Percentiles rank a stretch among this genome's conserved stretches.
These are phyloP conservation scores for Vaccinium myrtillus DNA, from an alignment of 148 eudicot species.

Conservation along the genomic window DNA sequence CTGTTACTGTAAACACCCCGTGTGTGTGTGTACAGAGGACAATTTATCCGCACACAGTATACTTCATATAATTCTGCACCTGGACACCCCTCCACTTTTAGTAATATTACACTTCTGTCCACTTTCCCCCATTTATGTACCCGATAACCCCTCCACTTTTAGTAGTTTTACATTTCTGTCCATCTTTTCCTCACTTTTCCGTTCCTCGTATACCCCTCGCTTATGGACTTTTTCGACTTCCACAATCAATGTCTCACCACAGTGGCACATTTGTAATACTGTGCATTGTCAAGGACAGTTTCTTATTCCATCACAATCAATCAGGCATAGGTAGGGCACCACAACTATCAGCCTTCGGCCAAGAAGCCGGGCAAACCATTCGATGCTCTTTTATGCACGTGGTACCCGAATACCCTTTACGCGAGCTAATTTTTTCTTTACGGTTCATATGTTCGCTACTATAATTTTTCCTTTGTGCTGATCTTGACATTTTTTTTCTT, in stretches of 20 bases:
- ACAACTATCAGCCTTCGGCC: background rate
- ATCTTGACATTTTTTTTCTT: no score
- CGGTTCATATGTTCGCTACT: no score
- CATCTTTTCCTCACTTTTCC: background rate
- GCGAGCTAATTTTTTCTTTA: no score
- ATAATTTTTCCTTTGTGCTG: no score
- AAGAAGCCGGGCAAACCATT: no score
- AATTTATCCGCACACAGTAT: no score
- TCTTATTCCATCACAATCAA: background rate
- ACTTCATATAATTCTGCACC: no score
- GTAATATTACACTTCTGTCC: background rate
- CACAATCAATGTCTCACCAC: background rate
- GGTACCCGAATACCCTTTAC: no score
- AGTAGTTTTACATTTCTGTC: background rate
- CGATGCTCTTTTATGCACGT: no score
- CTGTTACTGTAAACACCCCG: background rate
- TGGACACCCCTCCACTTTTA: background rate
- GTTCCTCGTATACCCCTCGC: background rate
- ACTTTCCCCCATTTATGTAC: no score
- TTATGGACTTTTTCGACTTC: background rate
- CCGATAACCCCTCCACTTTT: background rate
- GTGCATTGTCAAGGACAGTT: background rate
- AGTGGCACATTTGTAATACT: slow-evolving; percentile 1
- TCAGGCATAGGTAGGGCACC: background rate
- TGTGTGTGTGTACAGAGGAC: background rate